Percentiles rank a stretch among this genome's conserved stretches.
phyloP scores from a whole-genome alignment of 768 basidiomycete species.

The Ramaria rubella region DNA sequence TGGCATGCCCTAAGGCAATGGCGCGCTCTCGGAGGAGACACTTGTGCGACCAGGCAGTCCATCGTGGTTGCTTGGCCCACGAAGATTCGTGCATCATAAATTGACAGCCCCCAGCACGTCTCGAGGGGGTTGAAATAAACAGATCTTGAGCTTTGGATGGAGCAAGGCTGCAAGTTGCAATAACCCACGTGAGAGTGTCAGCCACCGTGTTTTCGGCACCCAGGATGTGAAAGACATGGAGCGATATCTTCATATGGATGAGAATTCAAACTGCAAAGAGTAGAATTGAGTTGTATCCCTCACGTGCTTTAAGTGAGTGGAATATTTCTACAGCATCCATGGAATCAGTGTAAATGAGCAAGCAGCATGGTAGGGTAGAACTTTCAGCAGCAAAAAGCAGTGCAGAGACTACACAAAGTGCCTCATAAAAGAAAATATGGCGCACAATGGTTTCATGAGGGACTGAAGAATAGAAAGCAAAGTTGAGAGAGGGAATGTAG shows the following conservation, averaged over 20 bases:
- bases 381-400: neutral
- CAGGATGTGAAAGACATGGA: conserved; percentile 20
- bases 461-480: conserved; percentile 7
- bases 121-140: no score
- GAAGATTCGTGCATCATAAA: conserved; percentile 12
- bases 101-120: conserved; percentile 4
- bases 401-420: conserved; percentile 5
- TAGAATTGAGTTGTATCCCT: conserved; percentile 23
- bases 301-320: conserved; percentile 18
- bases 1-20: conserved; percentile 11
- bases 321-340: conserved; percentile 31
- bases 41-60: conserved; percentile 12
- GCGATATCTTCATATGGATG: conserved; percentile 11
- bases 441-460: neutral
- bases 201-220: conserved; percentile 17
- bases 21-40: conserved; percentile 6
- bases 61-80: neutral
- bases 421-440: conserved; percentile 6
- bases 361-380: neutral
- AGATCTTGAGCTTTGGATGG: no score
- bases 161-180: no score
- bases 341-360: conserved; percentile 27
- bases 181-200: no score
- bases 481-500: conserved; percentile 10
- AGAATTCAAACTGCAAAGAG: conserved; percentile 16